phyloP scores from a whole-genome alignment of 345 rosid genomes.

The Acer yangbiense region DNA sequence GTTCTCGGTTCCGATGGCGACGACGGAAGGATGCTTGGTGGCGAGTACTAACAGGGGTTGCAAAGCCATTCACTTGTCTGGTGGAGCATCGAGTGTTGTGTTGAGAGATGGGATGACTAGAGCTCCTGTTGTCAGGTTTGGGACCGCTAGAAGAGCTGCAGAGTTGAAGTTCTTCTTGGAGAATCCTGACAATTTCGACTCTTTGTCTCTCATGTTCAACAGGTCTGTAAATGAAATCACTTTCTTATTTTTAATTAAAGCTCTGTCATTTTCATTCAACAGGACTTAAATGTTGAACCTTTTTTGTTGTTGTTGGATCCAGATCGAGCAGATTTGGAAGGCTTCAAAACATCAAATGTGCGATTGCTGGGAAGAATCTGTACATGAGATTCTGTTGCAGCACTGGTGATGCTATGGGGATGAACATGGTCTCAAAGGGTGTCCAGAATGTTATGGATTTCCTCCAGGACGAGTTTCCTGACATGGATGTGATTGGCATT shows the following conservation, averaged over 20 bases:
- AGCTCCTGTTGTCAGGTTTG: slow-evolving; percentile 71
- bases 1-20: slow-evolving; percentile 72
- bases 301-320: too few species aligned
- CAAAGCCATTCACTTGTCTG: slow-evolving; percentile 64
- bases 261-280: too few species aligned
- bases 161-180: slow-evolving; percentile 66
- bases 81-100: slow-evolving; percentile 56
- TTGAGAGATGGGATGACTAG: slow-evolving; percentile 70
- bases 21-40: slow-evolving; percentile 77
- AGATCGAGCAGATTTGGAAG: slow-evolving; percentile 61
- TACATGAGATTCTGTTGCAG: slow-evolving; percentile 59
- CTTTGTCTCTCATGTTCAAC: slow-evolving; percentile 48
- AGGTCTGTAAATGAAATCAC: too few species aligned
- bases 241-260: too few species aligned
- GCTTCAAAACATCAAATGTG: slow-evolving; percentile 57
- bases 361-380: slow-evolving; percentile 67
- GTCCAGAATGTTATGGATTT: slow-evolving; percentile 71
- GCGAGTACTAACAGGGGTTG: slow-evolving; percentile 79
- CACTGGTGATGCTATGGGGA: slow-evolving; percentile 85
- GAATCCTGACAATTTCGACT: slow-evolving; percentile 51
- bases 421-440: slow-evolving; percentile 84
- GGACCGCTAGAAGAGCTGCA: slow-evolving; percentile 49
- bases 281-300: too few species aligned
- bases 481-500: slow-evolving; percentile 72
- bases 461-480: slow-evolving; percentile 62